Evolutionary conservation across 1,284 basidiomycete genomes (phyloP).

Genomic region (Trametes pubescens): DNA sequence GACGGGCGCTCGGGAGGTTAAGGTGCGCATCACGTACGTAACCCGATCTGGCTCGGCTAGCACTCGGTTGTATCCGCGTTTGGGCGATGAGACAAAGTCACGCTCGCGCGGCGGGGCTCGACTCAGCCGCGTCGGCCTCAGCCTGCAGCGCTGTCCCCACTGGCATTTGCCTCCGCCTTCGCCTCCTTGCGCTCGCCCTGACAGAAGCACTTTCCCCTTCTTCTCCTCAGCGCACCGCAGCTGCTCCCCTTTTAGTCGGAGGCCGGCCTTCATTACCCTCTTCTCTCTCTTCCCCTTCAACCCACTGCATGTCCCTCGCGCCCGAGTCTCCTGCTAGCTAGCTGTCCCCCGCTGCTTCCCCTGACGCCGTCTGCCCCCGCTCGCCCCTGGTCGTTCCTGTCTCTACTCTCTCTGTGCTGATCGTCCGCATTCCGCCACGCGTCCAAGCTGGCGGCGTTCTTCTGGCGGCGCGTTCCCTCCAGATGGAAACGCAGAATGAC

Average conservation of each 20-base stretch:
- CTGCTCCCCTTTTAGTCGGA: slow-evolving; percentile 1
- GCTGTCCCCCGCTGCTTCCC: no score
- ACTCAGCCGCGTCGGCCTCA: neutral
- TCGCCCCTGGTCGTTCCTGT: neutral
- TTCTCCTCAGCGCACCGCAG: slow-evolving; percentile 1
- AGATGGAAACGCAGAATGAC: slow-evolving; percentile 20
- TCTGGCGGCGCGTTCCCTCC: slow-evolving; percentile 10
- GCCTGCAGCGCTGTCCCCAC: neutral
- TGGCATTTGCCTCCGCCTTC: neutral
- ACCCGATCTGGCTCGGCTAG: slow-evolving; percentile 6
- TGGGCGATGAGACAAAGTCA: slow-evolving; percentile 1
- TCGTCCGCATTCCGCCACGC: neutral
- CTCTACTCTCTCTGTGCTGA: neutral
- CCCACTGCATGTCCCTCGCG: neutral
- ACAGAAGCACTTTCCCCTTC: slow-evolving; percentile 1
- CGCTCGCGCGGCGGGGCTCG: neutral
- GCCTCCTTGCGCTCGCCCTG: neutral
- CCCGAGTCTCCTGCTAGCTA: neutral
- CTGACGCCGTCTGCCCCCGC: neutral
- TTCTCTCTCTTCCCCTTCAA: neutral
- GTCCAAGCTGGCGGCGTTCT: slow-evolving; percentile 13
- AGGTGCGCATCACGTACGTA: slow-evolving; percentile 3
- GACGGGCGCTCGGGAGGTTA: slow-evolving; percentile 3
- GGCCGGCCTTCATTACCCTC: neutral
- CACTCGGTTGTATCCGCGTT: neutral